Evolutionary conservation across 2,329 filamentous ascomycete species (phyloP).

Genomic region (Fusarium pseudograminearum): DNA sequence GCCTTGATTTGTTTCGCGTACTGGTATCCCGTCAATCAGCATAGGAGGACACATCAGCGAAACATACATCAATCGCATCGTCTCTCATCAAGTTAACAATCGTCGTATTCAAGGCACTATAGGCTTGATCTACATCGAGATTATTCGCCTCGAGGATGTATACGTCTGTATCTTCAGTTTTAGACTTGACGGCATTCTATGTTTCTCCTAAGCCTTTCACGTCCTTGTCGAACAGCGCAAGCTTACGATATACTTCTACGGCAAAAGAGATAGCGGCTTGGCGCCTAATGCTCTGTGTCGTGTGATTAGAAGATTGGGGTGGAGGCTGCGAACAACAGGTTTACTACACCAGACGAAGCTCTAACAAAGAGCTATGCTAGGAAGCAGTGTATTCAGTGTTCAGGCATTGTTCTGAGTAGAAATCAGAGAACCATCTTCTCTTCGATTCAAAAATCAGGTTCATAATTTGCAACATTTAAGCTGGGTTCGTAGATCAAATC

Average conservation of each 20-base stretch:
- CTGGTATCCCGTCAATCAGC: constrained; percentile 37
- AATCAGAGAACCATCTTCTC: neutral
- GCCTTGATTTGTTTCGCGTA: constrained; percentile 49
- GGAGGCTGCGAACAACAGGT: neutral
- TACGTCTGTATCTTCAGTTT: constrained; percentile 16
- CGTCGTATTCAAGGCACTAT: constrained; percentile 60
- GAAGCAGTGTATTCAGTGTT: constrained; percentile 41
- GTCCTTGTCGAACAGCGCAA: constrained; percentile 57
- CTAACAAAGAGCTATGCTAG: constrained; percentile 50
- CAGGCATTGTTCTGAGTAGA: neutral
- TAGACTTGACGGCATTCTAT: constrained; percentile 5
- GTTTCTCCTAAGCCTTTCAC: constrained; percentile 51
- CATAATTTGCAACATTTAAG: neutral
- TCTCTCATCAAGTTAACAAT: constrained; percentile 58
- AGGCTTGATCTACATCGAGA: constrained; percentile 53
- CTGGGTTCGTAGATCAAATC: neutral
- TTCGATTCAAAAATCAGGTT: neutral
- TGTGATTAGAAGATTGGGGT: neutral
- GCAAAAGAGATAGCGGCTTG: constrained; percentile 57
- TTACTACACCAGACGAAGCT: constrained; percentile 47
- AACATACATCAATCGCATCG: constrained; percentile 59
- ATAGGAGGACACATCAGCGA: rapidly evolving
- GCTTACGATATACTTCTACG: constrained; percentile 56
- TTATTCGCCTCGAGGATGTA: constrained; percentile 52
- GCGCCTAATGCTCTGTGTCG: constrained; percentile 26